These are phyloP conservation scores for Melaleuca quinquenervia DNA, from an alignment of 345 rosid genomes.

Conservation along the genomic window DNA sequence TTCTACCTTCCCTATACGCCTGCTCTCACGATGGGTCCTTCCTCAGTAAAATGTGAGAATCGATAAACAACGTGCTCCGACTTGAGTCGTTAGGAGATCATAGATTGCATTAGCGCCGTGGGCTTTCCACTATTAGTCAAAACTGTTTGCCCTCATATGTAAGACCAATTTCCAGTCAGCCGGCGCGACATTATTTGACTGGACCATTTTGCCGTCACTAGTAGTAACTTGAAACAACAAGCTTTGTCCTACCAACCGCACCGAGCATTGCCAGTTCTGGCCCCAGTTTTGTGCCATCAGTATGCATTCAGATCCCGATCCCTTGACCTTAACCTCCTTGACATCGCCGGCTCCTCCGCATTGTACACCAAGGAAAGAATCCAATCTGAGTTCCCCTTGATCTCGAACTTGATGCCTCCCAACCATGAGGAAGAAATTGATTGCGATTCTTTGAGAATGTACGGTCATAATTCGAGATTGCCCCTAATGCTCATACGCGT, in stretches of 20 bases:
- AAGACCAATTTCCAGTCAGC: background rate
- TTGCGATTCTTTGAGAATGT: background rate
- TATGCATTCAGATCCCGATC: constrained; percentile 1
- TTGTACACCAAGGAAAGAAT: constrained; percentile 7
- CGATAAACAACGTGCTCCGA: background rate
- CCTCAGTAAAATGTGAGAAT: background rate
- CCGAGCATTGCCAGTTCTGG: background rate
- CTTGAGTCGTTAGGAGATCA: background rate
- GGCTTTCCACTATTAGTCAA: background rate
- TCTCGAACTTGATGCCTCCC: constrained; percentile 16
- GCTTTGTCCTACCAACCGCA: background rate
- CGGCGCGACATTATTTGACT: background rate
- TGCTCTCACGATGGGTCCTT: background rate
- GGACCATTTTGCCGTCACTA: background rate
- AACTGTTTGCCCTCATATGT: background rate
- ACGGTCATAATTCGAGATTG: background rate
- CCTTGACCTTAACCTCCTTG: constrained; percentile 14
- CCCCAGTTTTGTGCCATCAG: background rate
- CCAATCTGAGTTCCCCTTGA: constrained; percentile 21
- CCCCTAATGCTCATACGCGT: background rate
- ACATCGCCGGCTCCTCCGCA: constrained; percentile 15
- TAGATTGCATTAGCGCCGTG: background rate
- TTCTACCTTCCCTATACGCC: background rate
- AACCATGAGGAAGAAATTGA: background rate
- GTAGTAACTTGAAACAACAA: constrained; percentile 1